Conservation (phyloP, 106 monocot genomes). For the Acanthochlamys bracteata region DNA sequence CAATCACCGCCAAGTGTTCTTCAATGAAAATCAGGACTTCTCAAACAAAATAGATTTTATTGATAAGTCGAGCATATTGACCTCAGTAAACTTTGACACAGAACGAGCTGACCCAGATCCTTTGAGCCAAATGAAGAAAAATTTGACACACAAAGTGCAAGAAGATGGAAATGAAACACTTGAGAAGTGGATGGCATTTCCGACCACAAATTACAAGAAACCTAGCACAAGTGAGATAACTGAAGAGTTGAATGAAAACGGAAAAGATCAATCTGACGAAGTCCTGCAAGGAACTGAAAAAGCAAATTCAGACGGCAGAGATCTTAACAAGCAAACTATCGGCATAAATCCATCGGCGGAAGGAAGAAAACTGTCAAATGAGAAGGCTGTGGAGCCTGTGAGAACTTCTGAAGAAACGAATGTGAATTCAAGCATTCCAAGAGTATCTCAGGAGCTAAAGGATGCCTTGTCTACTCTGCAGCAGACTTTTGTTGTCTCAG, state of each 20-base stretch:
- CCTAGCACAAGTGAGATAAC: conserved; percentile 15
- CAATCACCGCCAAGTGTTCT: too few relatives aligned
- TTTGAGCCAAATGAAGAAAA: neutral
- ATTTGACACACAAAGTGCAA: neutral
- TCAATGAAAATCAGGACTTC: too few relatives aligned
- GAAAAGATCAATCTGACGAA: too few relatives aligned
- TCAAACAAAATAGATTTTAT: too few relatives aligned
- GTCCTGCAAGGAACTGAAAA: neutral
- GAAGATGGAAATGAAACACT: conserved; percentile 12
- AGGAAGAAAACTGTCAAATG: conserved; percentile 13
- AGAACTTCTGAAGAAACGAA: conserved; percentile 29
- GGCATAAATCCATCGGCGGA: conserved; percentile 11
- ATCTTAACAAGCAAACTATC: conserved; percentile 3
- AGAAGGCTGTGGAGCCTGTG: conserved; percentile 6
- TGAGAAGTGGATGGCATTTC: conserved; percentile 71
- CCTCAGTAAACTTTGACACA: too few relatives aligned
- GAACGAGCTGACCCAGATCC: too few relatives aligned
- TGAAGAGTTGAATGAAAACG: neutral
- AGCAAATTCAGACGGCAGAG: conserved; percentile 17
- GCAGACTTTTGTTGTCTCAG: conserved; percentile 93
- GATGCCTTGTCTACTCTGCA: conserved; percentile 73
- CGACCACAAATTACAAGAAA: conserved; percentile 4
- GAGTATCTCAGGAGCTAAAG: conserved; percentile 72
- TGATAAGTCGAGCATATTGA: too few relatives aligned
- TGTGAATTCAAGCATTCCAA: conserved; percentile 25